Evolutionary conservation across 306 rosid species (phyloP), one percentile per base, ranked within the genome.

Genomic region (Cucurbita ficifolia): DNA sequence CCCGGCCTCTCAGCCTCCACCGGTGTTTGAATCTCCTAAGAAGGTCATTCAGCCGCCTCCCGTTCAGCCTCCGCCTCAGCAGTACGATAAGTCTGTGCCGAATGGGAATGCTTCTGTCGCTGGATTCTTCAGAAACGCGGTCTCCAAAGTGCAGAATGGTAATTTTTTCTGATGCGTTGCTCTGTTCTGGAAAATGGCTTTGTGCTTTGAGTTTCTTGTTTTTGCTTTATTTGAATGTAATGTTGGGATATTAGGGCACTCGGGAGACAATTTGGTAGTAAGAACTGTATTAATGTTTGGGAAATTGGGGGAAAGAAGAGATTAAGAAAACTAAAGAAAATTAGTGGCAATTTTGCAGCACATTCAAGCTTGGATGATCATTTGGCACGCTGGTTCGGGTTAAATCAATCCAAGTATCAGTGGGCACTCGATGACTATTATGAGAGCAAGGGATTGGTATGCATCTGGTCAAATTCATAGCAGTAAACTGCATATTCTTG

Each of bases 361-460:
- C 99, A 95, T 81, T 91, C 97, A 14, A 91, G 87, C 83, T 85
- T 95, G 85, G 99, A 95, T 75, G 99, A 89, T 76, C 97, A 91
- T 81, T 82, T 95, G 85, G 99, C 97, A 17, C 92, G 99, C 19
- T 95, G 99, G 99, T 91, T 95, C 80, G 99, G 99, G 70, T 80
- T 95, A 79, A 88, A 95, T 79, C 99, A 95, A 79, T 95, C 99
- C 9, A 95, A 89, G 81, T 95, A 95, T 77, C 99, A 95, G 75
- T 95, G 99, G 99, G 99, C 99, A 33, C 86, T 95, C 48, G 96
- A 95, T 82, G 97, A 95, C 76, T 95, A 89, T 79, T 89, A 86
- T 38, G 97, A 95, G 86, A 89, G 77, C 86, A 95, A 95, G 85
- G 99, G 93, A 80, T 51, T 76, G 91, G 99, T 95, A 82, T 91